phyloP scores from a whole-genome alignment of 768 basidiomycete species.

The Dentipellis fragilis region DNA sequence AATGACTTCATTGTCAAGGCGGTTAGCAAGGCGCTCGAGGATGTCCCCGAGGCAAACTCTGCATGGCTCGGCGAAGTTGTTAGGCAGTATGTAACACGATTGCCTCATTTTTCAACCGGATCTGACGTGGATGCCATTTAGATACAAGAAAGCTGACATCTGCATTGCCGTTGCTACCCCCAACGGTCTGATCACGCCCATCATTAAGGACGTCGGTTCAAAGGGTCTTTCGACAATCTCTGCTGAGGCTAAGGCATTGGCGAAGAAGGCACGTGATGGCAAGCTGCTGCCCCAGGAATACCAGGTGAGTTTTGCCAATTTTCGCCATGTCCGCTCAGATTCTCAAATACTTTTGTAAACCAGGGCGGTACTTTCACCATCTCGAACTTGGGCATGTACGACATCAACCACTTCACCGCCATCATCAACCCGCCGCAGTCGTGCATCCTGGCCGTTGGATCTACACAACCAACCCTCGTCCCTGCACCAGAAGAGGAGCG shows the following conservation, averaged over 20 bases:
- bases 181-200: conserved; percentile 93
- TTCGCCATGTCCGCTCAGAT: neutral
- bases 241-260: conserved; percentile 82
- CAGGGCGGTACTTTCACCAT: conserved; percentile 98
- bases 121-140: conserved; percentile 17
- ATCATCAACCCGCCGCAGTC: conserved; percentile 99
- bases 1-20: conserved; percentile 99
- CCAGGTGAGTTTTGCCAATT: conserved; percentile 46
- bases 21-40: conserved; percentile 77
- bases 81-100: conserved; percentile 61
- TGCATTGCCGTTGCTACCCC: conserved; percentile 96
- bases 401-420: conserved; percentile 90
- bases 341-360: neutral
- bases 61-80: conserved; percentile 96
- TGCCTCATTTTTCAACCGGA: neutral
- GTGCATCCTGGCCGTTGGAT: conserved; percentile 93
- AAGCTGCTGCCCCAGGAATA: conserved; percentile 94
- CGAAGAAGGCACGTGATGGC: conserved; percentile 93
- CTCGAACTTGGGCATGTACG: conserved; percentile 98
- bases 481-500: conserved; percentile 84
- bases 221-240: conserved; percentile 94
- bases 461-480: conserved; percentile 76
- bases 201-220: conserved; percentile 84
- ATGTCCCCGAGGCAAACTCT: conserved; percentile 96
- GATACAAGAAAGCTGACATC: conserved; percentile 96